A percentile compares a stretch with the other conserved stretches of the same genome.
Evolutionary conservation across 2,329 filamentous ascomycete genomes (phyloP).

Genomic region (Sordariomycetes sp.): DNA sequence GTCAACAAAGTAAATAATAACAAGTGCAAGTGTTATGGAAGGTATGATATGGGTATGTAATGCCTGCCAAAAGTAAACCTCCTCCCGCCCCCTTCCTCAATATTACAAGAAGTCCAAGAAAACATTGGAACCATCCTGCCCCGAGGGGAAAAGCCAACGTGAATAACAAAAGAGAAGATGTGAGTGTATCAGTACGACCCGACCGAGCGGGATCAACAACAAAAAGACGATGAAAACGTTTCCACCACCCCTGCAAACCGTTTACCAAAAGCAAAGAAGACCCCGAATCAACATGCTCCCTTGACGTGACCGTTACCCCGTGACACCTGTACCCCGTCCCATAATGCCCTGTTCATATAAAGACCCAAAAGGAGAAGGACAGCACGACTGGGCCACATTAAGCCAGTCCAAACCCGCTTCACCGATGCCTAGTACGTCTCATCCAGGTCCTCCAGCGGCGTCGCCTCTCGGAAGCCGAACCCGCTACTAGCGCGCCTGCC

Average conservation of each 20-base stretch:
- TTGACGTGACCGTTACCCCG: constrained; percentile 1
- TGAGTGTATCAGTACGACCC: background rate
- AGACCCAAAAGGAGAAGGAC: background rate
- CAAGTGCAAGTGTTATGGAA: background rate
- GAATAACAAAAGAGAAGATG: background rate
- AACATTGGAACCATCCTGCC: background rate
- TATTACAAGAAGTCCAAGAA: background rate
- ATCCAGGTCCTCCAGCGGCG: constrained; percentile 33
- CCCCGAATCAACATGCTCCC: background rate
- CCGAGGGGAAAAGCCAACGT: background rate
- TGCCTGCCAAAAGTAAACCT: background rate
- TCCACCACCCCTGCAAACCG: background rate
- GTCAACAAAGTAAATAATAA: background rate
- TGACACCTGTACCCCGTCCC: background rate
- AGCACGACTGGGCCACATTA: background rate
- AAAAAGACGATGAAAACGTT: constrained; percentile 3
- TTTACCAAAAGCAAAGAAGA: constrained; percentile 1
- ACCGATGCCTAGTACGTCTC: constrained; percentile 36
- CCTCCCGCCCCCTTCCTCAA: background rate
- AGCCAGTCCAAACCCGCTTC: background rate
- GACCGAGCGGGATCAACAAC: background rate
- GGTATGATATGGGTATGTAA: constrained; percentile 3
- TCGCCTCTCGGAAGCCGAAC: constrained; percentile 10
- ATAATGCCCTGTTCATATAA: constrained; percentile 3
- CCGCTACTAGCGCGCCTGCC: constrained; percentile 28